Evolutionary conservation across 768 basidiomycete genomes (phyloP).

Genomic region (Serendipita sp.): DNA sequence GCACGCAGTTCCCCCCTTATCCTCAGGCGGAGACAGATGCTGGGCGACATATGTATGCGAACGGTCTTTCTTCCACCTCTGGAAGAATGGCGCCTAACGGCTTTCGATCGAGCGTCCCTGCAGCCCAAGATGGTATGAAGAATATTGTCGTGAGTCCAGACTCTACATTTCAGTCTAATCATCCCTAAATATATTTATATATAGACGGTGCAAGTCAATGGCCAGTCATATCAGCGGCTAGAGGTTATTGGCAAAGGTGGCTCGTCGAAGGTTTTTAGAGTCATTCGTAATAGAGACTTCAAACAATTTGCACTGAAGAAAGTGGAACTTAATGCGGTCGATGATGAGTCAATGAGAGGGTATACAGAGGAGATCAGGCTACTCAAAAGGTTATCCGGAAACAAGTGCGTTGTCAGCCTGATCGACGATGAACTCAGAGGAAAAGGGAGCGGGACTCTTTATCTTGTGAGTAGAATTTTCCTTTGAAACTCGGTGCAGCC

Average conservation of each 20-base stretch:
- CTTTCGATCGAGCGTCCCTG: background rate
- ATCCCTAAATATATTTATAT: background rate
- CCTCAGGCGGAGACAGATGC: background rate
- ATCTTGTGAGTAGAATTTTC: slow-evolving; percentile 26
- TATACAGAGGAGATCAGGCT: slow-evolving; percentile 96
- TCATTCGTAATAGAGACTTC: slow-evolving; percentile 50
- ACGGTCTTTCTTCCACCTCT: background rate
- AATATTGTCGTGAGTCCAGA: background rate
- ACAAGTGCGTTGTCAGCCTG: slow-evolving; percentile 78
- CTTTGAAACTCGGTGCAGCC: no score
- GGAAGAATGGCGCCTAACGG: background rate
- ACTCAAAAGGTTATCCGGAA: slow-evolving; percentile 84
- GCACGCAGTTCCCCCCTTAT: background rate
- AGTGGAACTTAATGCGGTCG: slow-evolving; percentile 77
- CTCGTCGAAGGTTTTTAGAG: slow-evolving; percentile 88
- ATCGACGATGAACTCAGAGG: slow-evolving; percentile 80
- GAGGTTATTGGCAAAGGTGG: slow-evolving; percentile 89
- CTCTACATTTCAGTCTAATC: background rate
- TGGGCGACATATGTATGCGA: background rate
- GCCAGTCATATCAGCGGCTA: slow-evolving; percentile 64
- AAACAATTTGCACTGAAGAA: slow-evolving; percentile 85
- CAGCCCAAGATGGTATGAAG: background rate
- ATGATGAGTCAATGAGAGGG: slow-evolving; percentile 72
- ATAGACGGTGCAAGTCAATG: slow-evolving; percentile 42
- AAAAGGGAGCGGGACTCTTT: slow-evolving; percentile 52